phyloP scores from a whole-genome alignment of 352 stramenopile genomes.

The Phytophthora gonapodyides region DNA sequence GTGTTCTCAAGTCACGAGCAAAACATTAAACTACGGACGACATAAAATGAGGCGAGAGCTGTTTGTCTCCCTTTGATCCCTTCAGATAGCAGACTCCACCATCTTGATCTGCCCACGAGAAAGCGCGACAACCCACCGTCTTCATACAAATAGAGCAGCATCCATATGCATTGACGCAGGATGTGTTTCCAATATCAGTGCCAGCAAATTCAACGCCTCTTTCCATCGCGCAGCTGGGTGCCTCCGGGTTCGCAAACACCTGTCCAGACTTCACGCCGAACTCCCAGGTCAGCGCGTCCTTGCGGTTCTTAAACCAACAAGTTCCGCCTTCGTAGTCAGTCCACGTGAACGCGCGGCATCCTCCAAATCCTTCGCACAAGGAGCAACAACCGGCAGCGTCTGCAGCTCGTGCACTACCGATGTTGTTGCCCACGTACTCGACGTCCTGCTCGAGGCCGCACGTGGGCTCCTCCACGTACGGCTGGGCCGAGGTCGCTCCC shows the following conservation, averaged over 20 bases:
- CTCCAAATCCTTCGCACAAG: slow-evolving; percentile 31
- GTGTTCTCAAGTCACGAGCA: too few species aligned
- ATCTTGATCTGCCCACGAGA: slow-evolving; percentile 49
- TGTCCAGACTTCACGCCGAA: slow-evolving; percentile 24
- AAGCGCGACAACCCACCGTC: slow-evolving; percentile 40
- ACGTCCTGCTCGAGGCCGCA: slow-evolving; percentile 37
- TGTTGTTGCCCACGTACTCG: slow-evolving; percentile 38
- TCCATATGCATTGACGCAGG: slow-evolving; percentile 23
- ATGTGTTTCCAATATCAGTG: slow-evolving; percentile 17
- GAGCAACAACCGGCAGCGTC: slow-evolving; percentile 27
- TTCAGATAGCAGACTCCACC: slow-evolving; percentile 71
- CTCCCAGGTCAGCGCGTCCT: slow-evolving; percentile 25
- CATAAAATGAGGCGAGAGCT: slow-evolving; percentile 18
- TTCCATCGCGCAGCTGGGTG: slow-evolving; percentile 36
- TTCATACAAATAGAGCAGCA: slow-evolving; percentile 42
- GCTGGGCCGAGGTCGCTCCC: slow-evolving; percentile 11
- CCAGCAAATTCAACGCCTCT: slow-evolving; percentile 32
- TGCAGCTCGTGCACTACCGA: slow-evolving; percentile 19
- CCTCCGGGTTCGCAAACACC: slow-evolving; percentile 21
- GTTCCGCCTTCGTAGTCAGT: slow-evolving; percentile 52
- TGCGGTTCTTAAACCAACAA: slow-evolving; percentile 55
- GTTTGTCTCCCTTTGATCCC: slow-evolving; percentile 36
- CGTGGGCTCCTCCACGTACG: slow-evolving; percentile 21
- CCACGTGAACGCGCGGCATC: slow-evolving; percentile 58
- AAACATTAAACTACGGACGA: slow-evolving; percentile 25